phyloP scores from a whole-genome alignment of 208 protist species.

The Leishmania turanica region DNA sequence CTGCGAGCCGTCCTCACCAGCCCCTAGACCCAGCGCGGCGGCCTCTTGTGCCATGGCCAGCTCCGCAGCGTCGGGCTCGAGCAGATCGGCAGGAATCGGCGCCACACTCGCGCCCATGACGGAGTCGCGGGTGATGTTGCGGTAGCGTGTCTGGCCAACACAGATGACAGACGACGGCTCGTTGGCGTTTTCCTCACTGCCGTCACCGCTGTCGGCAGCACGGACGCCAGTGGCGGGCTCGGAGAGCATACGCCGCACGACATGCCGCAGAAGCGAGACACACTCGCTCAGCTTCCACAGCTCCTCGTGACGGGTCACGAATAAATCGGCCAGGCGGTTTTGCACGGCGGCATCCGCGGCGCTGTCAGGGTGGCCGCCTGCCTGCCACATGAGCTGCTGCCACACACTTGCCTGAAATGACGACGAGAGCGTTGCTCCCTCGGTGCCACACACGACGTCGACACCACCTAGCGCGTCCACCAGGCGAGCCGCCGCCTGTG shows the following conservation, averaged over 20 bases:
- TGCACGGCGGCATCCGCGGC: conserved; percentile 12
- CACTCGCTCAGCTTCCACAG: conserved; percentile 75
- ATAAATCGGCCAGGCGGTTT: conserved; percentile 44
- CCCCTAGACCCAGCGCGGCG: background rate
- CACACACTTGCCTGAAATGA: conserved; percentile 8
- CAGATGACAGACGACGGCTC: background rate
- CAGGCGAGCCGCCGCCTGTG: conserved; percentile 51
- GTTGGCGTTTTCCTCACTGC: background rate
- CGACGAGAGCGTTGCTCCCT: conserved; percentile 19
- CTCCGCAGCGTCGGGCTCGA: conserved; percentile 36
- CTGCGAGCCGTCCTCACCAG: conserved; percentile 8
- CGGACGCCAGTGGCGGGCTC: background rate
- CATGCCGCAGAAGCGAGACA: conserved; percentile 22
- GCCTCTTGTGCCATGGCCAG: conserved; percentile 5
- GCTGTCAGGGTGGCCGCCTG: background rate
- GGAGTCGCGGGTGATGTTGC: conserved; percentile 36
- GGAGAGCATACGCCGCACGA: conserved; percentile 13
- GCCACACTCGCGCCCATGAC: conserved; percentile 43
- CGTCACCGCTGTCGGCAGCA: background rate
- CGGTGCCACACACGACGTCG: conserved; percentile 28
- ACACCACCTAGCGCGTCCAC: conserved; percentile 51
- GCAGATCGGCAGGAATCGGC: conserved; percentile 54
- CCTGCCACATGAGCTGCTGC: conserved; percentile 1
- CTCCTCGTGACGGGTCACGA: conserved; percentile 69
- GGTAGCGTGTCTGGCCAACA: conserved; percentile 14